Evolutionary conservation across 805 yeast species (phyloP), one percentile per base, ranked within the genome.

Genomic region (Candida sphagnicola): DNA sequence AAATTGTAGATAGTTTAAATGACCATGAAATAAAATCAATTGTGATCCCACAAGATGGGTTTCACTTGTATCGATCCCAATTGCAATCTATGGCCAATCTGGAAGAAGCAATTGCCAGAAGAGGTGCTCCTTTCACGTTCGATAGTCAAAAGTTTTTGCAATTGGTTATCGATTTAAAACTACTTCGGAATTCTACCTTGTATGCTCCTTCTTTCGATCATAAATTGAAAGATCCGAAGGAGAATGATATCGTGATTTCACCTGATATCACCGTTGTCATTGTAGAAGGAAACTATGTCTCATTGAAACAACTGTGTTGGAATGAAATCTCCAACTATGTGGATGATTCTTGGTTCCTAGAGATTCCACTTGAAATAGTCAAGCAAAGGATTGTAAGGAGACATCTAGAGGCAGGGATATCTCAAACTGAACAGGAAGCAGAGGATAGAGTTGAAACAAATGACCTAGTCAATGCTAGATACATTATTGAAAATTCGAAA

Each of bases 101-200:
- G 0, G 65, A 55, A 8, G 65, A 61, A 24, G 91, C 95, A 0
- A 61, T 78, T 21, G 56, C 61, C 18, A 67, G 86, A 44, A 71
- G 97, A 35, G 97, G 97, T 0, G 83, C 96, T 0, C 95, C 96
- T 2, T 77, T 71, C 48, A 89, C 97, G 0, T 91, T 90, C 62
- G 90, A 90, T 53, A 75, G 84, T 57, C 14, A 47, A 45, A 35
- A 43, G 13, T 57, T 67, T 36, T 46, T 66, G 16, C 49, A 44
- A 2, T 45, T 58, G 25, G 50, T 62, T 4, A 38, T 42, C 28
- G 37, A 44, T 24, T 40, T 61, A 28, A 46, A 40, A 24, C 17
- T 28, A 4, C 14, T 23, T n/a, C 24, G 16, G 4, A 34, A 33
- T 19, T 70, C 72, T 1, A 52, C 61, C 14, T 65, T 80, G 4